A percentile compares a stretch with the other conserved stretches of the same genome.
Conservation (phyloP, 805 yeast species). For the Sporopachydermia quercuum region DNA sequence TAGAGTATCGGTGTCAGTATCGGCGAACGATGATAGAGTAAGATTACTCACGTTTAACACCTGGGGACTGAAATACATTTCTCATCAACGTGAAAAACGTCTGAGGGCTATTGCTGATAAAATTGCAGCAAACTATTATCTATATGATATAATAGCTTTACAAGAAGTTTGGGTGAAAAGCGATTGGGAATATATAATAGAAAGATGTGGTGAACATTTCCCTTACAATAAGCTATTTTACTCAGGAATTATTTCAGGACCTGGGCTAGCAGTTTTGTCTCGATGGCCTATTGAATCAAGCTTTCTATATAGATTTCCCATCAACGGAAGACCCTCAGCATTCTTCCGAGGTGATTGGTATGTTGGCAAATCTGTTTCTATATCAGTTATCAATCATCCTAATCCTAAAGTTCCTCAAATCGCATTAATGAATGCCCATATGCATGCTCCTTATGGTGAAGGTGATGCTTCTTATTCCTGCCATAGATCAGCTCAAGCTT, state of each 20-base stretch:
- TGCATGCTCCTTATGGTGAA: conserved; percentile 90
- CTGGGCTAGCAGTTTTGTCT: conserved; percentile 79
- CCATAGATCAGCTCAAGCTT: conserved; percentile 89
- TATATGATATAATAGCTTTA: conserved; percentile 77
- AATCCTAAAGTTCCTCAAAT: conserved; percentile 34
- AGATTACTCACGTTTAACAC: conserved; percentile 57
- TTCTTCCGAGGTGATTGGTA: conserved; percentile 94
- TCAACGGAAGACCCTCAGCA: conserved; percentile 91
- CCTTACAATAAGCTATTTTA: conserved; percentile 60
- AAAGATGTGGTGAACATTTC: conserved; percentile 28
- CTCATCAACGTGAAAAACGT: conserved; percentile 53
- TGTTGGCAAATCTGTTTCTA: conserved; percentile 82
- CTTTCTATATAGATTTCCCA: conserved; percentile 70
- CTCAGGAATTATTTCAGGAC: conserved; percentile 82
- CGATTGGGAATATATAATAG: conserved; percentile 60
- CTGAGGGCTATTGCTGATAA: conserved; percentile 59
- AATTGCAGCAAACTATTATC: conserved; percentile 28
- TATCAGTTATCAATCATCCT: conserved; percentile 48
- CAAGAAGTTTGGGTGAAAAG: conserved; percentile 87
- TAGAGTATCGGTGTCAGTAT: not conserved
- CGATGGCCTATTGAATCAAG: conserved; percentile 72
- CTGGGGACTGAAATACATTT: conserved; percentile 83
- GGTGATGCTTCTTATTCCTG: conserved; percentile 88
- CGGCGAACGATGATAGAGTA: conserved; percentile 13
- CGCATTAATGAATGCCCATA: conserved; percentile 79